Base-by-base conservation (phyloP, 257 asterid species). In the Solanum chiquidenum region DNA sequence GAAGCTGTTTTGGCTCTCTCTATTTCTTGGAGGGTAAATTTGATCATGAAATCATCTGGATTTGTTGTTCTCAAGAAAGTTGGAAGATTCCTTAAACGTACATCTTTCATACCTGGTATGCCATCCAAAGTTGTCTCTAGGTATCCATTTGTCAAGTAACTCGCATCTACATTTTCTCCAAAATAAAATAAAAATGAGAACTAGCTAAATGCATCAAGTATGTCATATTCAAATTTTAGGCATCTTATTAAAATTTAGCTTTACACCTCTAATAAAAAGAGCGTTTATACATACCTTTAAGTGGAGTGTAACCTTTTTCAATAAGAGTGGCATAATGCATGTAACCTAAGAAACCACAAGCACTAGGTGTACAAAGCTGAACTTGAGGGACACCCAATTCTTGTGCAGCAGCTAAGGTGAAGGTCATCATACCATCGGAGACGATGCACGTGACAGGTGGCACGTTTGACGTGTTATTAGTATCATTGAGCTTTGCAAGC, bases 271-370 rank as follows among this genome's bases (percentile, higher is more conserved):
- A 33, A 33, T 33, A 33, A 33, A 33, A 33, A 33, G 35, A 4
- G 35, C 35, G 5, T 33, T 33, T 33, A 33, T 33, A 29, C 29
- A 29, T 29, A 35, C 64, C 84, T 77, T 77, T 42, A 14, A 86
- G 66, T 9, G 87, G 87, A n/a, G 9, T 0, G 12, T 86, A 86
- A 1, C 87, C 87, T 69, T 86, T 86, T 12, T 86, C 42, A 38
- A 69, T 25, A 31, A 86, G 16, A 4, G 35, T 29, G 12, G 21
- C 0, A 12, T 69, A 86, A n/a, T 86, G 34, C 83, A 69, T 86
- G 23, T 69, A 86, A 14, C 40, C 83, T 40, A 86, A 86, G 83
- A 86, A 42, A 33, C 87, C 87, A 69, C 87, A 86, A 69, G 87
- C 87, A 27, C 87, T 86, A 7, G 69, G 2, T 1, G 87, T 86